Conservation (phyloP, 2,329 filamentous ascomycete genomes). For the Pestalotiopsis fici region DNA sequence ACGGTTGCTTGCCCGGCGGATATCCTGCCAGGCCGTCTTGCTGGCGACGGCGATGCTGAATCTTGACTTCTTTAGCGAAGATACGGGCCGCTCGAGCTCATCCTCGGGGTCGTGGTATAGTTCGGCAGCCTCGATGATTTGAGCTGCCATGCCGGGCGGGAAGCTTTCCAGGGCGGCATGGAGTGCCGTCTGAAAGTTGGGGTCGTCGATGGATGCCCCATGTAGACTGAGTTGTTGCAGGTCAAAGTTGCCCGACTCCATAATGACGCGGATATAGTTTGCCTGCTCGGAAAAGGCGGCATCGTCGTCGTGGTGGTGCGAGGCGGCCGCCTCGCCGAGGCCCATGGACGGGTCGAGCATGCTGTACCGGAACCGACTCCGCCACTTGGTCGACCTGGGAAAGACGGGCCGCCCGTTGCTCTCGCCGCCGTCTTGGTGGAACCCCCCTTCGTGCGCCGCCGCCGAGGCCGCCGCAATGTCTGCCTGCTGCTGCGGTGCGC, state of each 20-base stretch:
- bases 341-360: constrained; percentile 1
- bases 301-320: background rate
- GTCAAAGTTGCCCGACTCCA: constrained; percentile 6
- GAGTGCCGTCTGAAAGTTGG: background rate
- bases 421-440: background rate
- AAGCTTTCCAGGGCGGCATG: constrained; percentile 3
- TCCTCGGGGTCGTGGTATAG: background rate
- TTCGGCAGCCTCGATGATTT: background rate
- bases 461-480: background rate
- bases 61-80: background rate
- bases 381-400: background rate
- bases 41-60: background rate
- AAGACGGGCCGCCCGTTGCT: background rate
- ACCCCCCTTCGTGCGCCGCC: background rate
- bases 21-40: constrained; percentile 1
- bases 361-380: background rate
- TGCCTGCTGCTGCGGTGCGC: background rate
- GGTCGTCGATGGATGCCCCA: background rate
- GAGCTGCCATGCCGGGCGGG: background rate
- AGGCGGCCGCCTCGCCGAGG: background rate
- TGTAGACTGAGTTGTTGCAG: background rate
- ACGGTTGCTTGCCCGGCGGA: background rate
- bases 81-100: background rate
- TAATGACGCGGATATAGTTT: constrained; percentile 2
- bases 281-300: background rate